phyloP scores from a whole-genome alignment of 2,329 filamentous ascomycete genomes.

The Paradendryphiella salina region DNA sequence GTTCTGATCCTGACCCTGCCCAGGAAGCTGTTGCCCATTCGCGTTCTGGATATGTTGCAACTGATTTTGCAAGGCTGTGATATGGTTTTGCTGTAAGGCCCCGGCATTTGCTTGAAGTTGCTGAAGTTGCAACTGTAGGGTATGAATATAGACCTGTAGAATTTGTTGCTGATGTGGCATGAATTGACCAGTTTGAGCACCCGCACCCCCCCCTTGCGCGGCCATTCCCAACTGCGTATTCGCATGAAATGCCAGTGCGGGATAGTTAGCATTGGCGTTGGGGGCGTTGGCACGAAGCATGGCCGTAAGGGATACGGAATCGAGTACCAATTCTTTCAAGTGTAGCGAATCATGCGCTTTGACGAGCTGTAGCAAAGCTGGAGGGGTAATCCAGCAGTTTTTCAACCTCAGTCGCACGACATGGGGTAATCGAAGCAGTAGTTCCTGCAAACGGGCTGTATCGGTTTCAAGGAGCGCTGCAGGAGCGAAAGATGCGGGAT shows the following conservation, averaged over 20 bases:
- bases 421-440: conserved; percentile 58
- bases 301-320: conserved; percentile 66
- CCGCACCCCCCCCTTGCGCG: conserved; percentile 9
- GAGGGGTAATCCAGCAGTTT: conserved; percentile 70
- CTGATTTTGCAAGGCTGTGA: conserved; percentile 18
- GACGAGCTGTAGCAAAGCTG: conserved; percentile 59
- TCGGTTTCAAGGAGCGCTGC: conserved; percentile 18
- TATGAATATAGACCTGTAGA: conserved; percentile 24
- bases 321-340: conserved; percentile 60
- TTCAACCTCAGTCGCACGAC: conserved; percentile 64
- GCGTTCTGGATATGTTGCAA: conserved; percentile 17
- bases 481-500: conserved; percentile 3
- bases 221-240: conserved; percentile 3
- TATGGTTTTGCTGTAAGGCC: conserved; percentile 20
- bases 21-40: conserved; percentile 1
- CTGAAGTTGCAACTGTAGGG: conserved; percentile 26
- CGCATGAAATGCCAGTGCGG: not conserved
- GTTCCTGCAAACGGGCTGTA: conserved; percentile 12
- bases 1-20: not conserved
- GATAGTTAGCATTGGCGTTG: conserved; percentile 9
- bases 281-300: conserved; percentile 19
- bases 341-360: conserved; percentile 52
- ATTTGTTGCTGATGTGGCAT: conserved; percentile 18
- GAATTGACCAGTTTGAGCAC: conserved; percentile 14
- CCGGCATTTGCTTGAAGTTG: conserved; percentile 23